These are phyloP conservation scores for Urochloa ruziziensis DNA, from an alignment of 176 grass and related monocot genomes.

Conservation along the genomic window DNA sequence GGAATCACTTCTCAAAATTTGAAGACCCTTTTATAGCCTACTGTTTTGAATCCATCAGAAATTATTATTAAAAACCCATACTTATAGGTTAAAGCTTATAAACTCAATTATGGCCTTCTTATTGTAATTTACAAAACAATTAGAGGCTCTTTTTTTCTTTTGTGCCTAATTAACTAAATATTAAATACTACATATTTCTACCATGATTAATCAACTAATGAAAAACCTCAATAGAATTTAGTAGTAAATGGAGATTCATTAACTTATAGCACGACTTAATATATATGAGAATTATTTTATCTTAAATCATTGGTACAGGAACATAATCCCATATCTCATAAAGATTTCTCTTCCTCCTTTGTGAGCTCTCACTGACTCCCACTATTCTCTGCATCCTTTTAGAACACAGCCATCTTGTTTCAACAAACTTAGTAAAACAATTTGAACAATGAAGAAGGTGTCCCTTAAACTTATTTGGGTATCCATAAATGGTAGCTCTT, in stretches of 20 bases:
- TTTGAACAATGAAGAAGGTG: neutral
- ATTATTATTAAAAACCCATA: too few relatives aligned
- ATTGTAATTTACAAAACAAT: too few relatives aligned
- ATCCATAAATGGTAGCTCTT: neutral
- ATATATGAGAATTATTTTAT: neutral
- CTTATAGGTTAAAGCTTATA: too few relatives aligned
- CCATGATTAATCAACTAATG: too few relatives aligned
- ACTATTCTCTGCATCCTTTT: neutral
- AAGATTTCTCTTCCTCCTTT: neutral
- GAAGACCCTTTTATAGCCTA: too few relatives aligned
- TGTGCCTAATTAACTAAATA: too few relatives aligned
- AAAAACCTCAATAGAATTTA: too few relatives aligned
- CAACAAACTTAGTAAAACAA: neutral
- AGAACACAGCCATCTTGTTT: neutral
- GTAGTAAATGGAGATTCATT: neutral
- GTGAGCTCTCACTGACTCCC: neutral
- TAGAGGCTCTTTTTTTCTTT: too few relatives aligned
- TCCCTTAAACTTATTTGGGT: neutral
- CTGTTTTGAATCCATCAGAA: too few relatives aligned
- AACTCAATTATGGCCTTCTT: too few relatives aligned
- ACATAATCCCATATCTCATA: neutral
- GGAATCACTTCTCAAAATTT: too few relatives aligned
- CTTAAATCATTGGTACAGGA: neutral
- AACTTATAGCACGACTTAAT: neutral
- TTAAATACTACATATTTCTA: neutral